These are phyloP conservation scores for Colletotrichum melonis DNA, from an alignment of 2,329 filamentous ascomycete species.

Conservation along the genomic window DNA sequence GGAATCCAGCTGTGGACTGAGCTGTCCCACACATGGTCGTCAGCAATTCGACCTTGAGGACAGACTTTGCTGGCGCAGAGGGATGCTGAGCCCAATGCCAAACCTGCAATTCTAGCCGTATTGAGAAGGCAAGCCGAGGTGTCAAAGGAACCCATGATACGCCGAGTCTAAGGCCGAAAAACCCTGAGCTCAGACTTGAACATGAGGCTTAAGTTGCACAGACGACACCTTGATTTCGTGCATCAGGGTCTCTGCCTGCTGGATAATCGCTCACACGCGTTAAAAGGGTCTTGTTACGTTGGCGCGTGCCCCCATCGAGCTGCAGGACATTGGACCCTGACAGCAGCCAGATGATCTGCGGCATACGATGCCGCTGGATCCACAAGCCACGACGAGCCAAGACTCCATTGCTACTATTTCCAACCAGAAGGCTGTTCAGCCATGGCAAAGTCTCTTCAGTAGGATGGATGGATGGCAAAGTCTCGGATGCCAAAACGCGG, in stretches of 20 bases:
- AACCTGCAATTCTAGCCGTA: background rate
- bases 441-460: background rate
- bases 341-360: background rate
- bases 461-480: background rate
- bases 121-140: background rate
- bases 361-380: background rate
- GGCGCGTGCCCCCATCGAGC: conserved; percentile 1
- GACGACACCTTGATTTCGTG: conserved; percentile 3
- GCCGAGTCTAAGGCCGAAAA: background rate
- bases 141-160: background rate
- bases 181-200: conserved; percentile 18
- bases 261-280: background rate
- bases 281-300: background rate
- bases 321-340: background rate
- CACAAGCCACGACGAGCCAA: background rate
- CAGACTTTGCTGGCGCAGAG: background rate
- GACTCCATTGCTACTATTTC: background rate
- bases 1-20: background rate
- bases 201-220: conserved; percentile 19
- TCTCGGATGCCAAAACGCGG: background rate
- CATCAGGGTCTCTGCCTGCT: background rate
- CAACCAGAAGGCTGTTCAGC: background rate
- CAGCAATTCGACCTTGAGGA: background rate
- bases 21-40: background rate
- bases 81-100: background rate